Percentiles rank a stretch among this genome's conserved stretches.
These are phyloP conservation scores for Pneumocystis murina DNA, from an alignment of 1,139 yeast genomes.

Conservation along the genomic window DNA sequence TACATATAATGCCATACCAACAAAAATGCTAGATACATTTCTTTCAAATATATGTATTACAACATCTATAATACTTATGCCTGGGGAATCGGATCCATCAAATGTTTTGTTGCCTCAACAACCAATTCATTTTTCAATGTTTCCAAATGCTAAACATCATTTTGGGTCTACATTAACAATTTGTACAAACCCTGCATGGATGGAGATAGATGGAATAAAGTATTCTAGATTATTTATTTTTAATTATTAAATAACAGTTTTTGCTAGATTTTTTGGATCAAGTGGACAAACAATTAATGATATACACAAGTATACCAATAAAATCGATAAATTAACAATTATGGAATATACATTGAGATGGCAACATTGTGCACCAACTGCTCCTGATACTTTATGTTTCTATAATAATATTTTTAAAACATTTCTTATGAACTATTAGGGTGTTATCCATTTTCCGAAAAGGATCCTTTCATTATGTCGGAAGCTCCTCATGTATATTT, in stretches of 20 bases:
- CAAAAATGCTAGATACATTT: constrained; percentile 38
- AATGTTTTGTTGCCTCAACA: constrained; percentile 81
- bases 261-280: constrained; percentile 43
- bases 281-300: constrained; percentile 80
- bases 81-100: constrained; percentile 75
- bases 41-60: constrained; percentile 43
- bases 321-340: constrained; percentile 32
- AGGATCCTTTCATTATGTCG: constrained; percentile 65
- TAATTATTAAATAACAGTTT: too few relatives aligned
- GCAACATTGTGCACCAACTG: constrained; percentile 86
- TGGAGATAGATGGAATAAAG: constrained; percentile 36
- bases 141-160: constrained; percentile 35
- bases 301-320: constrained; percentile 41
- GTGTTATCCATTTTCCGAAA: constrained; percentile 68
- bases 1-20: constrained; percentile 20
- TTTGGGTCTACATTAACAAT: constrained; percentile 31
- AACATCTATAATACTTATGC: constrained; percentile 62
- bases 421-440: constrained; percentile 18
- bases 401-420: background rate
- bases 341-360: constrained; percentile 60
- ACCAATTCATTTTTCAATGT: constrained; percentile 63
- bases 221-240: background rate
- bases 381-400: constrained; percentile 73
- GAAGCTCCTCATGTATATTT: constrained; percentile 78
- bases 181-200: constrained; percentile 66